phyloP scores from a whole-genome alignment of 805 yeast genomes.

The Saccharomycopsis sp. region DNA sequence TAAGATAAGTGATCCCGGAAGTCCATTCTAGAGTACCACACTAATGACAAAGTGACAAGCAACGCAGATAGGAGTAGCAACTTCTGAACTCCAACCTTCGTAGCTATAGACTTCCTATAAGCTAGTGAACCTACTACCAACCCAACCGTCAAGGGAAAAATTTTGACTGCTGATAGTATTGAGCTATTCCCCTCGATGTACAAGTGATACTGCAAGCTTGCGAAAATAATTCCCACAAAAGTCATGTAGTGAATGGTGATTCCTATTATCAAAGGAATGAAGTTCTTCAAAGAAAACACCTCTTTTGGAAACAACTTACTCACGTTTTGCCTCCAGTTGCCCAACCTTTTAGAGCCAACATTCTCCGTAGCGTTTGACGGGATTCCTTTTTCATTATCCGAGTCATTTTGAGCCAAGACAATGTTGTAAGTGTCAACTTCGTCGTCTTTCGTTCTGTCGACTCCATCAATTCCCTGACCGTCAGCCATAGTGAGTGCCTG shows the following conservation, averaged over 20 bases:
- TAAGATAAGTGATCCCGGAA: too few relatives aligned
- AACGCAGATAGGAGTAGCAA: too few relatives aligned
- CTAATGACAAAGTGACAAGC: too few relatives aligned
- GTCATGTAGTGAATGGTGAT: slow-evolving; percentile 1
- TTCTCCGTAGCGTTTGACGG: slow-evolving; percentile 20
- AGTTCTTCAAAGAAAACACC: slow-evolving; percentile 6
- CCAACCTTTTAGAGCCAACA: not conserved
- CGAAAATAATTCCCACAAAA: slow-evolving; percentile 2
- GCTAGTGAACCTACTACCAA: not conserved
- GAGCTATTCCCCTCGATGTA: slow-evolving; percentile 7
- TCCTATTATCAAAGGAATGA: slow-evolving; percentile 7
- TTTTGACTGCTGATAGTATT: slow-evolving; percentile 7
- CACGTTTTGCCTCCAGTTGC: slow-evolving; percentile 8
- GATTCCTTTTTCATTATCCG: not conserved
- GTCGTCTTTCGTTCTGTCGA: not conserved
- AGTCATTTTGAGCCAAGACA: not conserved
- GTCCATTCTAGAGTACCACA: too few relatives aligned
- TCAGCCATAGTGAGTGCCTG: not conserved
- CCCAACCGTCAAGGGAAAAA: slow-evolving; percentile 5
- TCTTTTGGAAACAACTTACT: slow-evolving; percentile 11
- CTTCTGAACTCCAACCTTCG: too few relatives aligned
- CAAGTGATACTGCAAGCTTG: slow-evolving; percentile 7
- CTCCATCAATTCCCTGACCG: not conserved
- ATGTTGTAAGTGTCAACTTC: not conserved
- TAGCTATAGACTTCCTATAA: too few relatives aligned